These are phyloP conservation scores for Angomonas desouzai DNA, from an alignment of 208 protist species.

Conservation along the genomic window DNA sequence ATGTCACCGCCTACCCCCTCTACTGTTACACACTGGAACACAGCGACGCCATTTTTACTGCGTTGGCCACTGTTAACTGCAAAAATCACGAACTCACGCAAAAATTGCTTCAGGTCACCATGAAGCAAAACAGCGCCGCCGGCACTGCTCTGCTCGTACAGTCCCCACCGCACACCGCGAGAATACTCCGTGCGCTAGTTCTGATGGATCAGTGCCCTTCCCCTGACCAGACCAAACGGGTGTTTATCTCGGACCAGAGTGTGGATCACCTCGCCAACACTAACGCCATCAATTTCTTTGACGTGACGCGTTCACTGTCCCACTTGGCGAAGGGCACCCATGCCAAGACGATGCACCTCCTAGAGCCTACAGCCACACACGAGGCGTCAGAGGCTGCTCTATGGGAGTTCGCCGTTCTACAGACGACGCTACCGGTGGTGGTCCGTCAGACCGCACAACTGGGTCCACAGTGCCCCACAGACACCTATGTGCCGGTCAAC, in stretches of 20 bases:
- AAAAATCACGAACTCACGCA: not conserved
- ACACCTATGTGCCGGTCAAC: constrained; percentile 27
- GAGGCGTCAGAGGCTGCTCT: constrained; percentile 4
- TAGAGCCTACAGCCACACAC: not conserved
- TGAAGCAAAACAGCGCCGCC: not conserved
- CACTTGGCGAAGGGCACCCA: constrained; percentile 32
- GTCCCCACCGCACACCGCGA: not conserved
- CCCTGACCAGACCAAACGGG: not conserved
- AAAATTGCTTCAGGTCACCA: not conserved
- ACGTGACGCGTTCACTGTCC: constrained; percentile 54
- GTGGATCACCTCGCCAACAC: constrained; percentile 13
- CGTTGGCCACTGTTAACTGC: not conserved
- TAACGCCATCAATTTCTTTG: constrained; percentile 41
- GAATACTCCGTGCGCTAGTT: constrained; percentile 2
- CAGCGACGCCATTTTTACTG: not conserved
- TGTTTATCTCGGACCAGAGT: not conserved
- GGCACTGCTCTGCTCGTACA: not conserved
- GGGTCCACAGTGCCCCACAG: constrained; percentile 5
- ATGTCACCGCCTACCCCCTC: not conserved
- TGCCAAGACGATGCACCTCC: not conserved
- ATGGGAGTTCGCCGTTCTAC: constrained; percentile 25
- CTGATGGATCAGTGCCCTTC: not conserved
- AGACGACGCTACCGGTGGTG: constrained; percentile 24
- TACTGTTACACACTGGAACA: not conserved
- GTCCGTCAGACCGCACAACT: not conserved